Evolutionary conservation across 305 asterid species (phyloP).

Genomic region (Solanum hybrid): DNA sequence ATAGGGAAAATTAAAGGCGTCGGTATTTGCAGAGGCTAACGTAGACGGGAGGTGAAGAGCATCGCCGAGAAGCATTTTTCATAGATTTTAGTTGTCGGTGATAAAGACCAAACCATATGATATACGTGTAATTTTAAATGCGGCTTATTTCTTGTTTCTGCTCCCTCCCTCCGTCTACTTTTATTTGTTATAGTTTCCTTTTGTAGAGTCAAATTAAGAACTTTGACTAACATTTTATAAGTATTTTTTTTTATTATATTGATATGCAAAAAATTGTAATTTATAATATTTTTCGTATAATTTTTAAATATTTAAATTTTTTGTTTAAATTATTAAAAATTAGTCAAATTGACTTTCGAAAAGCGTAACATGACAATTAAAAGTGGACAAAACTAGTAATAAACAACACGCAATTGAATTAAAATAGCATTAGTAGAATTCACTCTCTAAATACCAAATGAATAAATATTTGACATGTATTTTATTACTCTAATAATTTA

Average conservation of each 20-base stretch:
- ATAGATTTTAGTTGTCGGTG: not conserved
- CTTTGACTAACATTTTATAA: no score
- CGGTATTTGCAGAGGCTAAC: not conserved
- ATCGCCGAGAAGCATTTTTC: conserved; percentile 8
- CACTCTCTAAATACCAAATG: not conserved
- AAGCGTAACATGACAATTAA: no score
- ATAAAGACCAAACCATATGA: not conserved
- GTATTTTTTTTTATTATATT: accelerated
- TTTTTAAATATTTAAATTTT: accelerated
- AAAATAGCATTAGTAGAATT: not conserved
- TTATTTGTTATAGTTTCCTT: no score
- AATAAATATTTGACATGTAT: not conserved
- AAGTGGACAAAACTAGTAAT: accelerated
- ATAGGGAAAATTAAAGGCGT: not conserved
- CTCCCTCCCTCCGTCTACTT: no score
- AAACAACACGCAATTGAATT: not conserved
- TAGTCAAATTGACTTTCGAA: no score
- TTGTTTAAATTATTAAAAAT: no score
- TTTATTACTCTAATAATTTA: no score
- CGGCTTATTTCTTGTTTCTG: not conserved
- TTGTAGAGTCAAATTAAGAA: no score
- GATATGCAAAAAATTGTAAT: accelerated
- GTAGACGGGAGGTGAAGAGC: not conserved
- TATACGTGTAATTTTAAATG: not conserved
- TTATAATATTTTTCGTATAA: no score